phyloP scores from a whole-genome alignment of 2,329 filamentous ascomycete genomes.

The Colletotrichum melonis region DNA sequence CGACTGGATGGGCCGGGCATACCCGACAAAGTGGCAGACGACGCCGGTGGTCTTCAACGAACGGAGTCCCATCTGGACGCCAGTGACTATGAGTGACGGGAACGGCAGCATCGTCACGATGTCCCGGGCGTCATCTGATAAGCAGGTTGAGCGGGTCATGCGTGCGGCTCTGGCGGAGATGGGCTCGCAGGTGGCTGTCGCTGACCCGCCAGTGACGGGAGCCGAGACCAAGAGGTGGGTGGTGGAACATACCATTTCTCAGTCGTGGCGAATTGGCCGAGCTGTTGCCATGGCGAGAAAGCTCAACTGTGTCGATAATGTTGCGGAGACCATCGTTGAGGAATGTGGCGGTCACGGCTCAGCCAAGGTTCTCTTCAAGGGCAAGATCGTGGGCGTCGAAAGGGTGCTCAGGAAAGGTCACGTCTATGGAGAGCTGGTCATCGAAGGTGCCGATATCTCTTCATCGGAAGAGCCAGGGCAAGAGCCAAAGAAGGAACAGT shows the following conservation, averaged over 20 bases:
- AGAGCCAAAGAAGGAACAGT: slow-evolving; percentile 36
- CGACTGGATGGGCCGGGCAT: slow-evolving; percentile 68
- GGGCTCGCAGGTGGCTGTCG: slow-evolving; percentile 63
- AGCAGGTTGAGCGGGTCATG: slow-evolving; percentile 60
- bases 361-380: slow-evolving; percentile 68
- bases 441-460: slow-evolving; percentile 59
- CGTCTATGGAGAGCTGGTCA: slow-evolving; percentile 68
- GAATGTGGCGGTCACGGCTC: slow-evolving; percentile 65
- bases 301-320: slow-evolving; percentile 60
- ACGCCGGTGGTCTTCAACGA: slow-evolving; percentile 64
- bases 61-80: slow-evolving; percentile 56
- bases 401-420: slow-evolving; percentile 67
- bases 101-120: slow-evolving; percentile 64
- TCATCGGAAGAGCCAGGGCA: slow-evolving; percentile 35
- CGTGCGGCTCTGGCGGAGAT: slow-evolving; percentile 65
- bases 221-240: slow-evolving; percentile 62
- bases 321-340: slow-evolving; percentile 68
- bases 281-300: slow-evolving; percentile 64
- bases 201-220: slow-evolving; percentile 60
- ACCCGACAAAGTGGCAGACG: slow-evolving; percentile 67
- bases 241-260: slow-evolving; percentile 63
- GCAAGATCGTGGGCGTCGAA: slow-evolving; percentile 72
- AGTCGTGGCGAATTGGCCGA: slow-evolving; percentile 69
- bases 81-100: slow-evolving; percentile 61
- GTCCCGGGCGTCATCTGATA: slow-evolving; percentile 57